phyloP scores from a whole-genome alignment of 768 basidiomycete genomes.

The Phanerochaete carnosa region DNA sequence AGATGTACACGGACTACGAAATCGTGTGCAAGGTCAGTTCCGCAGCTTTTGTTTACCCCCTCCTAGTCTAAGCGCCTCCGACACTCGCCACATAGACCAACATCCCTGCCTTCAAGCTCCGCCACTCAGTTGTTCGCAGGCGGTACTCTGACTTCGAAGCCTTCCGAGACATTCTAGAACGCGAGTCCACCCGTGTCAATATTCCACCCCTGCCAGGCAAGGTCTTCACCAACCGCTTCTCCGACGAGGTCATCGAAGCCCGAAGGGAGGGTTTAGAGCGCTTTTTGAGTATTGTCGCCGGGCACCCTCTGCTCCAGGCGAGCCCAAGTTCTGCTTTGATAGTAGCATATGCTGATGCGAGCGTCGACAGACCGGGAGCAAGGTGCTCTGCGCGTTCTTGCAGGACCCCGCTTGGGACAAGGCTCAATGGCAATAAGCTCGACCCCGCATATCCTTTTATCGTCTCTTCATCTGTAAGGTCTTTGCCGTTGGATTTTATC shows the following conservation, averaged over 20 bases:
- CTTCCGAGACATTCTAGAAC: slow-evolving; percentile 96
- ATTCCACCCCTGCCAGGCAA: slow-evolving; percentile 97
- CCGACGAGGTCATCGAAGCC: slow-evolving; percentile 94
- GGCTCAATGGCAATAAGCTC: slow-evolving; percentile 63
- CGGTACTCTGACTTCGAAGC: slow-evolving; percentile 75
- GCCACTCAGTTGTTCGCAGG: slow-evolving; percentile 57
- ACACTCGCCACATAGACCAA: slow-evolving; percentile 64
- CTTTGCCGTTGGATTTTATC: background rate
- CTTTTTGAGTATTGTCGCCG: slow-evolving; percentile 94
- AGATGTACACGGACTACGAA: slow-evolving; percentile 99
- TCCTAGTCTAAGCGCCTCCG: background rate
- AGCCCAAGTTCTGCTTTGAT: slow-evolving; percentile 20
- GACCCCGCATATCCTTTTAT: background rate
- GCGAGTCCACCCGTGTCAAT: slow-evolving; percentile 95
- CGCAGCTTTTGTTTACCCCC: background rate
- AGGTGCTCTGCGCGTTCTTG: slow-evolving; percentile 92
- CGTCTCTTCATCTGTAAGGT: background rate
- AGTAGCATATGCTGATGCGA: background rate
- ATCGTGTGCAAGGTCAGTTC: slow-evolving; percentile 86
- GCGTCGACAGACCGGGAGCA: slow-evolving; percentile 77
- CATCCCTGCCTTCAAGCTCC: slow-evolving; percentile 97
- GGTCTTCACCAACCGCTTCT: slow-evolving; percentile 97
- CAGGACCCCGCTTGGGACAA: slow-evolving; percentile 94
- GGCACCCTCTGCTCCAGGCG: slow-evolving; percentile 94
- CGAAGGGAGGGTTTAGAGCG: slow-evolving; percentile 91